Conservation (phyloP, 441 rosid species). For the Pelargonium cotyledonis region DNA sequence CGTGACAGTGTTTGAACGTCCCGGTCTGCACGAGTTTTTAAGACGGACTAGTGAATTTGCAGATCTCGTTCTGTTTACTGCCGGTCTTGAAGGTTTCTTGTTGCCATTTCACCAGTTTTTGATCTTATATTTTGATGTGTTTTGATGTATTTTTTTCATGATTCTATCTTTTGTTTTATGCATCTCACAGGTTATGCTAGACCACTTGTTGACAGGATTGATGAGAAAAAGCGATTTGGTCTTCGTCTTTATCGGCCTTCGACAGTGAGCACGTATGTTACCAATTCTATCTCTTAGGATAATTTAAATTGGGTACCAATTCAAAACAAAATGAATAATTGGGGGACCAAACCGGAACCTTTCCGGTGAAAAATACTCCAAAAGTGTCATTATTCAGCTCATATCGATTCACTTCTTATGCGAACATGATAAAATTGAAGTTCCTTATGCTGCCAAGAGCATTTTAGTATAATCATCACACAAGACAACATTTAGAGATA, state of each 20-base stretch:
- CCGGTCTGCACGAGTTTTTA: conserved; percentile 34
- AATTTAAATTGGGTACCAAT: no score
- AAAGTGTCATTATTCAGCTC: no score
- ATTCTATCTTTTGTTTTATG: neutral
- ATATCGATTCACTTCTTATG: no score
- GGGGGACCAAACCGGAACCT: no score
- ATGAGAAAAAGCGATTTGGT: conserved; percentile 23
- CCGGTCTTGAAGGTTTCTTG: conserved; percentile 33
- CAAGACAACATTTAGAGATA: no score
- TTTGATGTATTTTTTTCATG: neutral
- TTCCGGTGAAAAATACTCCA: no score
- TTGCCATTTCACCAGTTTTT: neutral
- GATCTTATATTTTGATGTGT: neutral
- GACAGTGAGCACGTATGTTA: conserved; percentile 30
- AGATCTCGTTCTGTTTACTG: conserved; percentile 32
- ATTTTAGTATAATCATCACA: no score
- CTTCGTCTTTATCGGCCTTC: conserved; percentile 35
- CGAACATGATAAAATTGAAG: no score
- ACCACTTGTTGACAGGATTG: conserved; percentile 35
- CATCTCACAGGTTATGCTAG: conserved; percentile 31
- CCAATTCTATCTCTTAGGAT: neutral
- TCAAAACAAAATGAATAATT: no score
- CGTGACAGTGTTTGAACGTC: conserved; percentile 37
- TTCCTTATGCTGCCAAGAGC: no score
- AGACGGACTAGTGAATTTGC: conserved; percentile 27